These are phyloP conservation scores for Macadamia integrifolia DNA, from an alignment of 164 flowering plant genomes.

Conservation along the genomic window DNA sequence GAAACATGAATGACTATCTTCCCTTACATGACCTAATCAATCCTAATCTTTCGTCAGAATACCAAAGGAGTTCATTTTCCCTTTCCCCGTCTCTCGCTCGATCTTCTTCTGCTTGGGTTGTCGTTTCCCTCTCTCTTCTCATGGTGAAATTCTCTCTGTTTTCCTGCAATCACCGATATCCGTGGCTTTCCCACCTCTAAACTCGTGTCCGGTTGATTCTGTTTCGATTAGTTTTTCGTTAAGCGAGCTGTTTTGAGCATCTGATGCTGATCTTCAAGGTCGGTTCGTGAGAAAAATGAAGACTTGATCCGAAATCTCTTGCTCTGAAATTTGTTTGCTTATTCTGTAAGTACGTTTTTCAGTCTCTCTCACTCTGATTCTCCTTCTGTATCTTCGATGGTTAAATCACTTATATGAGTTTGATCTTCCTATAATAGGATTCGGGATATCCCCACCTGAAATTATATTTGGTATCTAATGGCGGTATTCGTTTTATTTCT, in stretches of 20 bases:
- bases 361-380: neutral
- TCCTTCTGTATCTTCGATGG: neutral
- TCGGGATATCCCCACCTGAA: too few species aligned
- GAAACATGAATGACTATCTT: neutral
- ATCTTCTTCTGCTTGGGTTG: neutral
- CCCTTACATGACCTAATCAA: neutral
- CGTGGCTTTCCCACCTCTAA: neutral
- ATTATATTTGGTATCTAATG: too few species aligned
- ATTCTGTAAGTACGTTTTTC: neutral
- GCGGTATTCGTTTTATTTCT: too few species aligned
- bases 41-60: neutral
- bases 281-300: neutral
- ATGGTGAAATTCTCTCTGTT: neutral
- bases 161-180: neutral
- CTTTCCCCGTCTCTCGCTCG: neutral
- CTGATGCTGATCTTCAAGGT: slow-evolving; percentile 1
- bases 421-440: neutral
- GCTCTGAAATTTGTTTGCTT: too few species aligned
- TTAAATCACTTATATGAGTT: neutral
- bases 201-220: too few species aligned
- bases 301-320: neutral
- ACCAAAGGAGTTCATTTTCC: neutral
- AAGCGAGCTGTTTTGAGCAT: neutral
- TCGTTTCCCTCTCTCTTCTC: neutral
- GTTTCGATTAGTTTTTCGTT: neutral